phyloP scores from a whole-genome alignment of 2,329 filamentous ascomycete genomes.

The Ramichloridium luteum region DNA sequence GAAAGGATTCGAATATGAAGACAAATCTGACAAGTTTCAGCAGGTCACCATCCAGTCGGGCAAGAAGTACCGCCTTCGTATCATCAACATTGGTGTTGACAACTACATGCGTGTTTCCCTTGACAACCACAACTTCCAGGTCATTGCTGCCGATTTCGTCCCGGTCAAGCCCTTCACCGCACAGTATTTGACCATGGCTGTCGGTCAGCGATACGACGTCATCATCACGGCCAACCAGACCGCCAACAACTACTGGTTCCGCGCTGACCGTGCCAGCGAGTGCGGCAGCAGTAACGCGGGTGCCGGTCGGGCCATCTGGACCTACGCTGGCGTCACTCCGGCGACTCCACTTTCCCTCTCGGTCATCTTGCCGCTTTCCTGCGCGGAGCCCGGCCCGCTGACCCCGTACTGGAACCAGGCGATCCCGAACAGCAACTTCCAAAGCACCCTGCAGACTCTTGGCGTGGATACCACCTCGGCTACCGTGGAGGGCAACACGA shows the following conservation, averaged over 20 bases:
- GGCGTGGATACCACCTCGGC: constrained; percentile 22
- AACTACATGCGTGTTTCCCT: constrained; percentile 28
- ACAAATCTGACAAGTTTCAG: too few species aligned
- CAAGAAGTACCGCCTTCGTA: constrained; percentile 29
- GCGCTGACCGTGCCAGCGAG: constrained; percentile 11
- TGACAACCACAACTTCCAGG: constrained; percentile 19
- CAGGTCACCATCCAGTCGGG: constrained; percentile 15
- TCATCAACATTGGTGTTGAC: constrained; percentile 34
- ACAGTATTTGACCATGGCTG: constrained; percentile 16
- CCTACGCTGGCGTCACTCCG: constrained; percentile 18
- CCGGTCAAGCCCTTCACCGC: constrained; percentile 18
- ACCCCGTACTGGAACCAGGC: constrained; percentile 23
- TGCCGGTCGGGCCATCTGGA: constrained; percentile 27
- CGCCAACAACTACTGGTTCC: constrained; percentile 20
- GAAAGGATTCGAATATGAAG: too few species aligned
- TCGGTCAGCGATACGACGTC: constrained; percentile 28
- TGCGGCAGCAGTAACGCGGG: constrained; percentile 25
- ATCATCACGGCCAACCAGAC: constrained; percentile 24
- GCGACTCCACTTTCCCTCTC: constrained; percentile 15
- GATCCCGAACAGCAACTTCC: constrained; percentile 26
- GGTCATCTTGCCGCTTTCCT: constrained; percentile 16
- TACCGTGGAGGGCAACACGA: constrained; percentile 26
- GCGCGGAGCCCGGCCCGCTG: constrained; percentile 20
- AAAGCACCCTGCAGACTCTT: constrained; percentile 22
- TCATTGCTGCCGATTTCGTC: constrained; percentile 24